Base-by-base conservation (phyloP, 371 early-diverging fungal species). In the Smittium culicis region DNA sequence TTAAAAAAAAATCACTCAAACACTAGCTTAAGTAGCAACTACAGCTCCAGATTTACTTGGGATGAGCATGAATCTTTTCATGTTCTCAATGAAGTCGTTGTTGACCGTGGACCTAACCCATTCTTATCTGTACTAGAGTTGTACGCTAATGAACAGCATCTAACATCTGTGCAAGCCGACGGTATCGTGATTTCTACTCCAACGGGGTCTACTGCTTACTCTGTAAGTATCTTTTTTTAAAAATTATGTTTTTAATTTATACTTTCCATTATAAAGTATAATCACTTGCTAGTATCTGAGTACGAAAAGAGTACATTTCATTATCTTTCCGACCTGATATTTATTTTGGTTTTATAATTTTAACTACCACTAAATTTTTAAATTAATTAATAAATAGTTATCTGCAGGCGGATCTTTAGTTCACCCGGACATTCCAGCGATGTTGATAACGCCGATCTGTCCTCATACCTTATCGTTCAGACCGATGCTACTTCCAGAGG, bases 121-220 rank as follows among this genome's bases (percentile, higher is more conserved):
- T 91, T 88, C 72, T 89, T 96, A 85, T 81, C 85, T 28, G 74
- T 87, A 69, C 75, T 97, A 25, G 96, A 97, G 69, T 74, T 97
- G 20, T 96, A 87, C 77, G 94, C 90, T 34, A 90, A 90, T 70
- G 89, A 89, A 33, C 76, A 80, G 34, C 92, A 88, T 63, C 74
- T 92, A 67, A 92, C 93, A 0, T 82, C 80, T 32, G 73, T 90
- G 0, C 89, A 88, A 71, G 92, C 93, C 0, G 97, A 96, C 70
- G 97, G 96, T 0, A 74, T 96, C 62, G 86, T 89, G 57, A 79
- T 97, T 61, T 85, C 93, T 0, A 95, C 96, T 0, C 93, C 96
- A 0, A 96, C 96, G 0, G 96, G 96, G 16, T 91, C 92, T 0
- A 96, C 96, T 0, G 96, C 96, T 0, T 96, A 96, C 73, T 89